Evolutionary conservation across 2,329 filamentous ascomycete genomes (phyloP).

Genomic region (Macrophomina tecta): DNA sequence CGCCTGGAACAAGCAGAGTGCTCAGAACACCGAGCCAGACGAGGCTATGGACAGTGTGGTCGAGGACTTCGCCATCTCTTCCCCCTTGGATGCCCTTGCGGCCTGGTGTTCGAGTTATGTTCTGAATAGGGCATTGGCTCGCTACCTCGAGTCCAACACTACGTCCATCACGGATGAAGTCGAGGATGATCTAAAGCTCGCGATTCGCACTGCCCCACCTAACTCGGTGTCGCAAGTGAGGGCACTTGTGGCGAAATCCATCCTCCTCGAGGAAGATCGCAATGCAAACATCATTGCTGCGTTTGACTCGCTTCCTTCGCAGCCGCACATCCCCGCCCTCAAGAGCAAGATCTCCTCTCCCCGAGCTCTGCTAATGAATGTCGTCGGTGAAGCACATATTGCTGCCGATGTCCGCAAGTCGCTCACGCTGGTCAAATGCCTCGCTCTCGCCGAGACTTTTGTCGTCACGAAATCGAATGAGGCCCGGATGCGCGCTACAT

Average conservation of each 20-base stretch:
- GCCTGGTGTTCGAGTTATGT: conserved; percentile 86
- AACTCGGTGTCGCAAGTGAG: conserved; percentile 73
- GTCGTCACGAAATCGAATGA: conserved; percentile 30
- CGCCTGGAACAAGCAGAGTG: conserved; percentile 82
- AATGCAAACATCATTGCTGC: conserved; percentile 59
- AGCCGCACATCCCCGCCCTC: conserved; percentile 43
- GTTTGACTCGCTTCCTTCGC: conserved; percentile 58
- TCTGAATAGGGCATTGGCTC: conserved; percentile 71
- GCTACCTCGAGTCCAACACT: conserved; percentile 59
- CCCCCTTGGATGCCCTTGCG: conserved; percentile 86
- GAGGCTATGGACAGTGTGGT: conserved; percentile 82
- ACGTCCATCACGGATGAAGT: conserved; percentile 47
- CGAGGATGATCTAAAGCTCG: conserved; percentile 66
- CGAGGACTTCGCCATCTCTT: conserved; percentile 82
- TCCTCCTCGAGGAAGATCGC: conserved; percentile 61
- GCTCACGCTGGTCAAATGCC: conserved; percentile 65
- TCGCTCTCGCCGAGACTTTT: conserved; percentile 55
- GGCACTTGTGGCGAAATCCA: conserved; percentile 63
- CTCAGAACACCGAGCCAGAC: conserved; percentile 68
- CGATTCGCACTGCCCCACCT: conserved; percentile 75
- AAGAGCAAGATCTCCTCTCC: conserved; percentile 20
- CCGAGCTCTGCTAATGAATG: conserved; percentile 46
- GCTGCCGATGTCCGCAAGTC: conserved; percentile 63
- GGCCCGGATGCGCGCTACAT: conserved; percentile 47
- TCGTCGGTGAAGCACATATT: conserved; percentile 61